phyloP scores from a whole-genome alignment of 2,329 filamentous ascomycete genomes.

The Berkeleyomyces basicola region DNA sequence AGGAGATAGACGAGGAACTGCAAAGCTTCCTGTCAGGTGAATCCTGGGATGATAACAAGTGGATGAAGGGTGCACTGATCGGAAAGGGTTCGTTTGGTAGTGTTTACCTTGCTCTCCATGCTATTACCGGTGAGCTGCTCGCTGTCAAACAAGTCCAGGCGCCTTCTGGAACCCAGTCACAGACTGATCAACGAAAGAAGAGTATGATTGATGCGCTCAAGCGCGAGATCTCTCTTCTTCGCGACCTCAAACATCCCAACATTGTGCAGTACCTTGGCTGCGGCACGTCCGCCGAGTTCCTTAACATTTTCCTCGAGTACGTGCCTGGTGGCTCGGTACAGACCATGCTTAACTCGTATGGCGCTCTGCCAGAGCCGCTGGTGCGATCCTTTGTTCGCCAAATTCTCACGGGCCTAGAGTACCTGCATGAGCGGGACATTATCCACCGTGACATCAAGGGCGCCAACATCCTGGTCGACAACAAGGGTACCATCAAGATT shows the following conservation, averaged over 20 bases:
- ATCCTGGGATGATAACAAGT: conserved; percentile 92
- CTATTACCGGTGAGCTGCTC: conserved; percentile 91
- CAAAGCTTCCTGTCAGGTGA: conserved; percentile 81
- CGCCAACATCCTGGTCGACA: conserved; percentile 95
- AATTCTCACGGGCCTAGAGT: conserved; percentile 81
- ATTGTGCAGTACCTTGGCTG: conserved; percentile 97
- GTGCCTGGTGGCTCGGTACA: conserved; percentile 94
- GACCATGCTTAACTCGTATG: conserved; percentile 97
- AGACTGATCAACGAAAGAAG: conserved; percentile 82
- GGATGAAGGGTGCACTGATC: conserved; percentile 98
- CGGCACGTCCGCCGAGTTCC: conserved; percentile 72
- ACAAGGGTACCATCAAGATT: conserved; percentile 97
- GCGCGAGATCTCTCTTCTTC: conserved; percentile 84
- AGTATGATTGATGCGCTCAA: conserved; percentile 96
- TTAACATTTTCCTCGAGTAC: conserved; percentile 99
- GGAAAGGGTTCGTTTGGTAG: conserved; percentile 93
- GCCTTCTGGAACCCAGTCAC: conserved; percentile 60
- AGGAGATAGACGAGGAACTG: conserved; percentile 78
- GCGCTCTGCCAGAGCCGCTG: conserved; percentile 79
- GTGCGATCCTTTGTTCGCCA: conserved; percentile 95
- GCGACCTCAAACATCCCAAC: conserved; percentile 87
- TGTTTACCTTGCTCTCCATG: conserved; percentile 87
- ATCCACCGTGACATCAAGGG: conserved; percentile 99
- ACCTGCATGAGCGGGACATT: conserved; percentile 86
- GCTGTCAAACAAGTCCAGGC: conserved; percentile 97